A percentile compares a stretch with the other conserved stretches of the same genome.
These are phyloP conservation scores for Phialophora expanda DNA, from an alignment of 2,329 filamentous ascomycete genomes.

Conservation along the genomic window DNA sequence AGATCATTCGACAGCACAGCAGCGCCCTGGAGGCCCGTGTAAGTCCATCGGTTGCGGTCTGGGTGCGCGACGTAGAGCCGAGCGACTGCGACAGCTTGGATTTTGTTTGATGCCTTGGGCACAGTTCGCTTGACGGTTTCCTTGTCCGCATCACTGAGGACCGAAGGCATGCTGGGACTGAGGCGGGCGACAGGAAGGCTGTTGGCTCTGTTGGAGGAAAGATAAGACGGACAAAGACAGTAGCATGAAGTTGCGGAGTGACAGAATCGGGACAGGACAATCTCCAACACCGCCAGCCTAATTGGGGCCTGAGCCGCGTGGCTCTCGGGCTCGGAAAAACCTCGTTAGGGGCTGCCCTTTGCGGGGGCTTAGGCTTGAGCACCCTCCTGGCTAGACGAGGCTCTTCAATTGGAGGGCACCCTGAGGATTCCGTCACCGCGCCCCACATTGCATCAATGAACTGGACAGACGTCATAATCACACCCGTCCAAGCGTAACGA, in stretches of 20 bases:
- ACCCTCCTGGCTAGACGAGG: not conserved
- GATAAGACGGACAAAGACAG: slow-evolving; percentile 5
- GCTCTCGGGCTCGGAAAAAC: slow-evolving; percentile 8
- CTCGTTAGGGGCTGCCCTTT: not conserved
- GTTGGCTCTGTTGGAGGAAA: not conserved
- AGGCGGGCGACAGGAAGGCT: not conserved
- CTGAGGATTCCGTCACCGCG: slow-evolving; percentile 15
- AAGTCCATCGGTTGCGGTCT: slow-evolving; percentile 84
- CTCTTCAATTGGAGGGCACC: slow-evolving; percentile 4
- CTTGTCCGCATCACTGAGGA: slow-evolving; percentile 92
- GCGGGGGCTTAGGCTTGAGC: slow-evolving; percentile 11
- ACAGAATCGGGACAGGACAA: slow-evolving; percentile 7
- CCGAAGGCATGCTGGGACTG: slow-evolving; percentile 58
- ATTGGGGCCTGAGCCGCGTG: slow-evolving; percentile 17
- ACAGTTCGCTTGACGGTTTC: slow-evolving; percentile 93
- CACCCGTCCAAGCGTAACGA: not conserved
- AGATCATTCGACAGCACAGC: slow-evolving; percentile 90
- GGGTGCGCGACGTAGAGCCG: slow-evolving; percentile 93
- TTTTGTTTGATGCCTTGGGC: slow-evolving; percentile 94
- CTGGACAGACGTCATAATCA: slow-evolving; percentile 18
- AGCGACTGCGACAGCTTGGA: slow-evolving; percentile 91
- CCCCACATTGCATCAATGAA: slow-evolving; percentile 11
- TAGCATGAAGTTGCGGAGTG: slow-evolving; percentile 8
- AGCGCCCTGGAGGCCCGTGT: slow-evolving; percentile 90
- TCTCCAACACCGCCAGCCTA: not conserved